Conservation (phyloP, 176 grass and related monocot genomes). For the Dactylis glomerata region DNA sequence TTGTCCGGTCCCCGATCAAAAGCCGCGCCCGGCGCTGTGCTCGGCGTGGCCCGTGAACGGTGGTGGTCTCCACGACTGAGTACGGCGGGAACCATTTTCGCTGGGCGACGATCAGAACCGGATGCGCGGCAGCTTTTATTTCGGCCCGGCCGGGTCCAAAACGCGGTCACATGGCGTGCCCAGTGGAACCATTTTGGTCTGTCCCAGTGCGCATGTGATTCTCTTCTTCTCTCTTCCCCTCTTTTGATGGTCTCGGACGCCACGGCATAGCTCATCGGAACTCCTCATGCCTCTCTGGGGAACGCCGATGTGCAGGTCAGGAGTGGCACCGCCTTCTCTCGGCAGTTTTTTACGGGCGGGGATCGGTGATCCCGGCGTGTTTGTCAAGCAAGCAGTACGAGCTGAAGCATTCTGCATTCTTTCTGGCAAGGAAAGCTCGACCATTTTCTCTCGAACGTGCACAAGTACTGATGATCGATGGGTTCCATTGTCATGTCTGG, state of each 20-base stretch:
- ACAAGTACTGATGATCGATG: too few relatives aligned
- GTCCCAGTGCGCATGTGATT: not conserved
- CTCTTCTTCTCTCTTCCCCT: not conserved
- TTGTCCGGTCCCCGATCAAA: not conserved
- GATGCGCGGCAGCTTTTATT: conserved; percentile 14
- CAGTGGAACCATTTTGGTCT: not conserved
- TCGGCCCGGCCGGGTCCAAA: not conserved
- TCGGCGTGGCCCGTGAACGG: not conserved
- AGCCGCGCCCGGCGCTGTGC: not conserved
- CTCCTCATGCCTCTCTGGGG: not conserved
- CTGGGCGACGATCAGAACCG: not conserved
- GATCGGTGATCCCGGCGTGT: too few relatives aligned
- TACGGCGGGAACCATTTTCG: not conserved
- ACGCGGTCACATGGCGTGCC: conserved; percentile 7
- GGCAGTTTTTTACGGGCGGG: too few relatives aligned
- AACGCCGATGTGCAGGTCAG: too few relatives aligned
- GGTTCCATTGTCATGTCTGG: too few relatives aligned
- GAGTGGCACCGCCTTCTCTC: too few relatives aligned
- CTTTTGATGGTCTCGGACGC: not conserved
- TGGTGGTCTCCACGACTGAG: not conserved
- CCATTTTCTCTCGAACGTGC: too few relatives aligned
- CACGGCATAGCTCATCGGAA: not conserved
- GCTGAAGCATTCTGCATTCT: too few relatives aligned
- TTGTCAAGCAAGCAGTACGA: too few relatives aligned
- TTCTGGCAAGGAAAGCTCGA: too few relatives aligned